Evolutionary conservation across 2,329 filamentous ascomycete genomes (phyloP).

Genomic region (Penicillium sp.): DNA sequence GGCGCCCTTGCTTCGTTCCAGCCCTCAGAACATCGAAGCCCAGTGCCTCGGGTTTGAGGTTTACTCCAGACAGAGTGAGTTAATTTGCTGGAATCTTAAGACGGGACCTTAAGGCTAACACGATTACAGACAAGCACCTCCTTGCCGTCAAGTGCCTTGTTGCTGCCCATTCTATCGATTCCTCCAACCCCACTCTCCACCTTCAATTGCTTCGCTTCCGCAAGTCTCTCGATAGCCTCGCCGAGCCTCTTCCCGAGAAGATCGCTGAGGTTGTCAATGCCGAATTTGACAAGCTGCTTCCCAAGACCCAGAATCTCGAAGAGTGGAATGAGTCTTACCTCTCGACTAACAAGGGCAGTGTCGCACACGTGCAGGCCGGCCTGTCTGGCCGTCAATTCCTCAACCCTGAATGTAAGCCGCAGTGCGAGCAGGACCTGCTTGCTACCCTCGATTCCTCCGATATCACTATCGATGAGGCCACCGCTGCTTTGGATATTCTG

Average conservation of each 20-base stretch:
- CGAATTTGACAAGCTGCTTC: constrained; percentile 61
- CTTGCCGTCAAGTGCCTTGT: constrained; percentile 84
- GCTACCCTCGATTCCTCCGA: constrained; percentile 53
- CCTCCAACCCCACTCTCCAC: constrained; percentile 68
- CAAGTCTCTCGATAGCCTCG: constrained; percentile 55
- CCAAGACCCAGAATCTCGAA: constrained; percentile 55
- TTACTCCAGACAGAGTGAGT: constrained; percentile 75
- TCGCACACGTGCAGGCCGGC: constrained; percentile 61
- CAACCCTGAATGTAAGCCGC: constrained; percentile 53
- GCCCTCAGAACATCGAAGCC: constrained; percentile 73
- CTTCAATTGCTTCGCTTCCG: constrained; percentile 71
- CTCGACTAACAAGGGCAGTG: constrained; percentile 59
- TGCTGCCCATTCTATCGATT: constrained; percentile 66
- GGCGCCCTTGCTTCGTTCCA: constrained; percentile 74
- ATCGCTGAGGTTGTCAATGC: constrained; percentile 67
- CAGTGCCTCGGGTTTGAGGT: constrained; percentile 90
- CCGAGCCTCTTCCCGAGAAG: constrained; percentile 61
- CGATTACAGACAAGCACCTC: constrained; percentile 69
- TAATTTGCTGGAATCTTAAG: not conserved
- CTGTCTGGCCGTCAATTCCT: constrained; percentile 60
- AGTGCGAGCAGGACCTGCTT: constrained; percentile 62
- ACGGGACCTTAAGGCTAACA: constrained; percentile 17
- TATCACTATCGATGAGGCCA: constrained; percentile 56
- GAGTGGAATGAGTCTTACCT: constrained; percentile 67
- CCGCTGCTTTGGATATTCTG: constrained; percentile 52